phyloP scores from a whole-genome alignment of 1,284 basidiomycete species.

The Melampsora larici-populina region DNA sequence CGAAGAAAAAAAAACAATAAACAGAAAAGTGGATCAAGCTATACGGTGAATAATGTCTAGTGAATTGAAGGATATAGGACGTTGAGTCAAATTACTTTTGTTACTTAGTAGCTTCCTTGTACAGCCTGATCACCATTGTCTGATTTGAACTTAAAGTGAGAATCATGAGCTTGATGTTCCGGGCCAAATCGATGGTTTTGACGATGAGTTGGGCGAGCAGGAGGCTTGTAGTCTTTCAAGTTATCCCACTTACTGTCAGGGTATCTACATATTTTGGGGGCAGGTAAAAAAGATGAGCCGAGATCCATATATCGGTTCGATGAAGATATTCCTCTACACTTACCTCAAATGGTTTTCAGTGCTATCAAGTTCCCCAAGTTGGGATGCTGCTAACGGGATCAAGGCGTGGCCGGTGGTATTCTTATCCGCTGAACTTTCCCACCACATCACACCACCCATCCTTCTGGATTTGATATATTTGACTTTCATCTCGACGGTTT shows the following conservation, averaged over 20 bases:
- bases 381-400: constrained; percentile 39
- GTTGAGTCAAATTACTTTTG: not conserved
- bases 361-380: constrained; percentile 35
- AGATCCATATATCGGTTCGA: not conserved
- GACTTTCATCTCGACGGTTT: constrained; percentile 32
- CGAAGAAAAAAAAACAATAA: too few species aligned
- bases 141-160: not conserved
- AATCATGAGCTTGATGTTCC: not conserved
- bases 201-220: not conserved
- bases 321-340: not conserved
- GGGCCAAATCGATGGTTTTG: not conserved
- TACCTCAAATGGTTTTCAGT: constrained; percentile 37
- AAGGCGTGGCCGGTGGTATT: constrained; percentile 10
- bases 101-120: constrained; percentile 33
- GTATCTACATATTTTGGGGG: constrained; percentile 8
- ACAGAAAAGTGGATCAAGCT: too few species aligned
- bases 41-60: not conserved
- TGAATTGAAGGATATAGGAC: not conserved
- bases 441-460: constrained; percentile 43
- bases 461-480: constrained; percentile 20
- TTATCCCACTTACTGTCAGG: constrained; percentile 43
- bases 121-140: constrained; percentile 16
- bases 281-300: not conserved
- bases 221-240: constrained; percentile 6
- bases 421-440: constrained; percentile 43